Percentiles rank a stretch among this genome's conserved stretches.
Conservation (phyloP, 2,329 filamentous ascomycete genomes). For the Thielaviopsis euricoi region DNA sequence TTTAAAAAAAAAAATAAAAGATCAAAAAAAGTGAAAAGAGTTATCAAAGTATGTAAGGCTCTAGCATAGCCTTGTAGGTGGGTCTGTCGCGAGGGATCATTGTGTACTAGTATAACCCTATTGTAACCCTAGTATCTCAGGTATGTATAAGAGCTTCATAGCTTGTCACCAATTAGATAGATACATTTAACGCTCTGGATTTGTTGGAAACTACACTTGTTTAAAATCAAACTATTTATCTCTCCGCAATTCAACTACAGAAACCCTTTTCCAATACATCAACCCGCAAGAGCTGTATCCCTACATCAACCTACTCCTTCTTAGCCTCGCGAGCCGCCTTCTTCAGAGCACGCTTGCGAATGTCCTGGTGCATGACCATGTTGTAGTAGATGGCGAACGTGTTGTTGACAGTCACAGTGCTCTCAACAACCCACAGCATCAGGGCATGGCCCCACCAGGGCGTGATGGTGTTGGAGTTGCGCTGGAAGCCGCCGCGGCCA, state of each 20-base stretch:
- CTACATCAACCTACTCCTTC: conserved; percentile 27
- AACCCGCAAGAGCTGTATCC: no score
- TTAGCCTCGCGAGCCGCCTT: conserved; percentile 73
- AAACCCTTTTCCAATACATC: no score
- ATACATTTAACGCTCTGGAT: no score
- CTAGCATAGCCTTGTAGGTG: not conserved
- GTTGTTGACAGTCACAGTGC: conserved; percentile 33
- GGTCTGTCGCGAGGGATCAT: not conserved
- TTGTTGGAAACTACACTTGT: no score
- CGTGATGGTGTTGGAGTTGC: conserved; percentile 67
- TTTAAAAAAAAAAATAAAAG: no score
- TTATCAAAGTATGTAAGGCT: not conserved
- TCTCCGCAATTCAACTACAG: no score
- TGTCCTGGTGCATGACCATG: conserved; percentile 61
- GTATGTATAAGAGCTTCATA: no score
- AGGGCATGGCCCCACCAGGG: conserved; percentile 87
- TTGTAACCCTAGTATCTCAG: no score
- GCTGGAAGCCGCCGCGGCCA: conserved; percentile 57
- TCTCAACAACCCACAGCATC: conserved; percentile 69
- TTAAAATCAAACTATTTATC: no score
- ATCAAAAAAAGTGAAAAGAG: no score
- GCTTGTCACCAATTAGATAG: no score
- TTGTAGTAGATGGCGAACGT: conserved; percentile 32
- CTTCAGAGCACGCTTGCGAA: conserved; percentile 63
- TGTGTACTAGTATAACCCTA: not conserved